These are phyloP conservation scores for Litchi chinensis DNA, from an alignment of 345 rosid species.

Conservation along the genomic window DNA sequence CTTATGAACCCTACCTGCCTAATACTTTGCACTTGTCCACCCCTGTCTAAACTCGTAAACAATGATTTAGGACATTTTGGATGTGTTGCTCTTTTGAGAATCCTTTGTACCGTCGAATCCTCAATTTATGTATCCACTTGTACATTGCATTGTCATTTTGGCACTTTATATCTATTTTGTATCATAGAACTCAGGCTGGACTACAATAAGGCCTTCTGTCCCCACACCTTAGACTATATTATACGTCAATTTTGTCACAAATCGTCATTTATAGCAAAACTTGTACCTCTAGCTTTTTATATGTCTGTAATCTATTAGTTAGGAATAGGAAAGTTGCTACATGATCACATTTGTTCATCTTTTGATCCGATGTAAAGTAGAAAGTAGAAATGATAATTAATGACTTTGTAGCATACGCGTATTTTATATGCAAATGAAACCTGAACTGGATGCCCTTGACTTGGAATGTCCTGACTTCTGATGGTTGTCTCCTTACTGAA, in stretches of 20 bases:
- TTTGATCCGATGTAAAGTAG: no score
- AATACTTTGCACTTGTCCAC: neutral
- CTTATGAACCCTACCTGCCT: constrained; percentile 5
- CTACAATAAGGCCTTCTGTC: neutral
- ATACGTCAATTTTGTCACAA: neutral
- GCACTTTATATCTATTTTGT: neutral
- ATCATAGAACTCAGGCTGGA: neutral
- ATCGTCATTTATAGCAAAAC: neutral
- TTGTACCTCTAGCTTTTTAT: neutral
- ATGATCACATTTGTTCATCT: no score
- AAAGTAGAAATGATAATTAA: no score
- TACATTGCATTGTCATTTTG: neutral
- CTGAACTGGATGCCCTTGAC: neutral
- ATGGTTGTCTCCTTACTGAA: constrained; percentile 5
- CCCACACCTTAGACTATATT: neutral
- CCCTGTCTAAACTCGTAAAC: neutral
- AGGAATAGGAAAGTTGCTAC: no score
- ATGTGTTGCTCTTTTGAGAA: neutral
- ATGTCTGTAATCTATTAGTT: neutral
- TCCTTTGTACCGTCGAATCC: neutral
- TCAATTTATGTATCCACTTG: neutral
- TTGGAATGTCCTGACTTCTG: constrained; percentile 7
- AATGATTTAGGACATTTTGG: neutral
- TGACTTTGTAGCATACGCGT: neutral
- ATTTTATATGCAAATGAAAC: neutral